phyloP scores from a whole-genome alignment of 257 asterid genomes.

The Capsicum rhomboideum region DNA sequence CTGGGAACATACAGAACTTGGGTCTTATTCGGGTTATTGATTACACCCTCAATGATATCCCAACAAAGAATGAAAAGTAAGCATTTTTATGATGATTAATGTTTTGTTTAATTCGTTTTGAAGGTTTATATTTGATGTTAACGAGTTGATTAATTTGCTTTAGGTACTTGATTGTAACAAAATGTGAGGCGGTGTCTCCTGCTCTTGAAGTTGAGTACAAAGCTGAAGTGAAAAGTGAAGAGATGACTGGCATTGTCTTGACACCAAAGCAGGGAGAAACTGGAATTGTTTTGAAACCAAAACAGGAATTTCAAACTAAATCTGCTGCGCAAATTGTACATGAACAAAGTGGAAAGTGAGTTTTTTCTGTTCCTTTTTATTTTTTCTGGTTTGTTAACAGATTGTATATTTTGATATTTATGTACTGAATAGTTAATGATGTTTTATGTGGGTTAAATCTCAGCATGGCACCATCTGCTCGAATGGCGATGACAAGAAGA shows the following conservation, averaged over 20 bases:
- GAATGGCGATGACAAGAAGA: slow-evolving; percentile 84
- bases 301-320: slow-evolving; percentile 53
- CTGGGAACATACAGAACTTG: slow-evolving; percentile 69
- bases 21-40: slow-evolving; percentile 68
- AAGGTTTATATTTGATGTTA: background rate
- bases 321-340: slow-evolving; percentile 84
- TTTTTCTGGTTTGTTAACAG: background rate
- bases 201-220: slow-evolving; percentile 67
- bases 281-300: slow-evolving; percentile 48
- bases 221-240: slow-evolving; percentile 28
- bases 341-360: slow-evolving; percentile 80
- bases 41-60: slow-evolving; percentile 69
- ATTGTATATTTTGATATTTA: background rate
- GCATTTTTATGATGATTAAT: background rate
- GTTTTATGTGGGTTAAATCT: background rate
- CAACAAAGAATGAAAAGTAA: slow-evolving; percentile 71
- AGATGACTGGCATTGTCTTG: slow-evolving; percentile 7
- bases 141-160: background rate
- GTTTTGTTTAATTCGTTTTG: background rate
- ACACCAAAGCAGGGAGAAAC: slow-evolving; percentile 26
- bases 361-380: background rate
- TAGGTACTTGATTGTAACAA: slow-evolving; percentile 66
- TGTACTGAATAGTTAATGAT: background rate
- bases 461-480: slow-evolving; percentile 76
- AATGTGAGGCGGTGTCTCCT: slow-evolving; percentile 63